Conservation (phyloP, 352 stramenopile species). For the Globisporangium irregulare region DNA sequence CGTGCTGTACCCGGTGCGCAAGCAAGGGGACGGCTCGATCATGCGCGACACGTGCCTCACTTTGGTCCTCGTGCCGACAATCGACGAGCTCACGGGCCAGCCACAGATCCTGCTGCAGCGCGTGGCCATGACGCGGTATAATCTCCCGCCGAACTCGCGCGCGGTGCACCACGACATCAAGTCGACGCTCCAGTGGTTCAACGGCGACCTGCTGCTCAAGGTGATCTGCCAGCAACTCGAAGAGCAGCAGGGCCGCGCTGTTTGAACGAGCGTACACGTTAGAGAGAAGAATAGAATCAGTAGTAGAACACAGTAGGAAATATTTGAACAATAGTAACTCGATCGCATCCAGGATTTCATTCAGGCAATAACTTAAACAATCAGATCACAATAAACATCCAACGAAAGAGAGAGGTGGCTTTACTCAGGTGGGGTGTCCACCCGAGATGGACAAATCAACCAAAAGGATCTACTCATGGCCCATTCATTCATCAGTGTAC, state of each 20-base stretch:
- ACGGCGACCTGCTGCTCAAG: conserved; percentile 58
- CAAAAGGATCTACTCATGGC: background rate
- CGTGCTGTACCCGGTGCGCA: conserved; percentile 27
- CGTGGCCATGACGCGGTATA: conserved; percentile 45
- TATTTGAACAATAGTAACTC: background rate
- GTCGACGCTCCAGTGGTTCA: conserved; percentile 46
- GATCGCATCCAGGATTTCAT: background rate
- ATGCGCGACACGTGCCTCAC: conserved; percentile 33
- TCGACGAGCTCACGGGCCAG: conserved; percentile 29
- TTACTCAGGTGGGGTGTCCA: background rate
- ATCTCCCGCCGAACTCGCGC: conserved; percentile 39
- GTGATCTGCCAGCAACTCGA: conserved; percentile 49
- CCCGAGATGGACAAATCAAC: conserved; percentile 2
- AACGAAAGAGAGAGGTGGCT: no score
- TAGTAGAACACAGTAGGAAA: background rate
- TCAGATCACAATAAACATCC: background rate
- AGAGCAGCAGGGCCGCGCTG: conserved; percentile 15
- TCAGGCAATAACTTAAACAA: conserved; percentile 5
- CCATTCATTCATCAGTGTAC: background rate
- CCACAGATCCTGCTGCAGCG: conserved; percentile 46
- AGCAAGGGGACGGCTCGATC: conserved; percentile 19
- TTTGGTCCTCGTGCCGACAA: conserved; percentile 32
- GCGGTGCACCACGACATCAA: conserved; percentile 47
- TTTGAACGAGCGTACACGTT: background rate
- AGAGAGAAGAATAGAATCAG: background rate